Evolutionary conservation across 2,329 filamentous ascomycete genomes (phyloP).

Genomic region (Fusarium sp.): DNA sequence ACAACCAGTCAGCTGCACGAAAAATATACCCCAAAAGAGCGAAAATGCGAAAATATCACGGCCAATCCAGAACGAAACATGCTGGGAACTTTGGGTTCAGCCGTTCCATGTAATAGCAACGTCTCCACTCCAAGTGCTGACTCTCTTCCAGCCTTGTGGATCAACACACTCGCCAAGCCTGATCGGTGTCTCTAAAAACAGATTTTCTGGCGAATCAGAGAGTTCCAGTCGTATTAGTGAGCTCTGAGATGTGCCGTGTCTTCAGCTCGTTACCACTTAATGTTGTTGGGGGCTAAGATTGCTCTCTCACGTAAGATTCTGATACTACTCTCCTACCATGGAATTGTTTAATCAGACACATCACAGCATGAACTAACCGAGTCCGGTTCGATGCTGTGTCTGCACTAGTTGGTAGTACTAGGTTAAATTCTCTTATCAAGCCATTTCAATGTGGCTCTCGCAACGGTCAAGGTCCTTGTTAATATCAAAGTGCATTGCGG

Average conservation of each 20-base stretch:
- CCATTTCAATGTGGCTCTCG: conserved; percentile 1
- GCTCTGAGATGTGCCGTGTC: not conserved
- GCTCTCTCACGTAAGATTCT: conserved; percentile 28
- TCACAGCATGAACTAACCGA: not conserved
- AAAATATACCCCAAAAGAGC: conserved; percentile 9
- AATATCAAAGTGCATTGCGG: not conserved
- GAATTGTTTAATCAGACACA: conserved; percentile 2
- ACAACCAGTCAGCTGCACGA: not conserved
- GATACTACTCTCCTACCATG: not conserved
- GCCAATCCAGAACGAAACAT: not conserved
- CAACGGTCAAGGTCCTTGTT: not conserved
- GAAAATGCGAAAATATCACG: not conserved
- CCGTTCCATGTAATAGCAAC: not conserved
- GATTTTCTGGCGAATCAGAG: not conserved
- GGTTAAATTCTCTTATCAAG: not conserved
- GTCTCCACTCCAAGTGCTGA: not conserved
- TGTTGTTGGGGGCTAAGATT: conserved; percentile 17
- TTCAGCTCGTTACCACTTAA: conserved; percentile 9
- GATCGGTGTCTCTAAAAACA: conserved; percentile 3
- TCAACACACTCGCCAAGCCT: conserved; percentile 15
- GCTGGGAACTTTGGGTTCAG: conserved; percentile 3
- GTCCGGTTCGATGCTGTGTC: not conserved
- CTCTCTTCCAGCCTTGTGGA: conserved; percentile 12
- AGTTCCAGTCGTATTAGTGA: not conserved
- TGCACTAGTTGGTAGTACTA: not conserved